phyloP scores from a whole-genome alignment of 495 filamentous ascomycete species.

The Tuber microsphaerosporum region DNA sequence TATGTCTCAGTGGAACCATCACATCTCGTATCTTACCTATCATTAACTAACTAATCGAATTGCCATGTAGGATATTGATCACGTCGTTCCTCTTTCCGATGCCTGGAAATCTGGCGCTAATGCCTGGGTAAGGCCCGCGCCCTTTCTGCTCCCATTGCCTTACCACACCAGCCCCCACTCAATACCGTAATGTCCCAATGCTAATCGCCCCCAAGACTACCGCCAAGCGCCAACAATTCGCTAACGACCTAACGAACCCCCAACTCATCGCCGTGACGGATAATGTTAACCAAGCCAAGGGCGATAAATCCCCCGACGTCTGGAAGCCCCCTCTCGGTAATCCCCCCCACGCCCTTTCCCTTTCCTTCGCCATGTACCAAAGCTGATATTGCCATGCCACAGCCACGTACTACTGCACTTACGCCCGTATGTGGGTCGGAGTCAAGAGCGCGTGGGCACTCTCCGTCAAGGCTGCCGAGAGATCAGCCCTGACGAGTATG shows the following conservation, averaged over 20 bases:
- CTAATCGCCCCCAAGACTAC: slow-evolving; percentile 50
- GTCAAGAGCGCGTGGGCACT: slow-evolving; percentile 60
- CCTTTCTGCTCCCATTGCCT: neutral
- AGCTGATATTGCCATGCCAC: slow-evolving; percentile 7
- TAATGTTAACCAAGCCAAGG: slow-evolving; percentile 63
- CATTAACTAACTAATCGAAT: slow-evolving; percentile 2
- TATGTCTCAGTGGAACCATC: slow-evolving; percentile 9
- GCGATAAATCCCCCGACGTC: slow-evolving; percentile 59
- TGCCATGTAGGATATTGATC: slow-evolving; percentile 56
- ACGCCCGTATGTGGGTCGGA: slow-evolving; percentile 62
- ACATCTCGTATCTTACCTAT: neutral
- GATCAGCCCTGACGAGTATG: slow-evolving; percentile 58
- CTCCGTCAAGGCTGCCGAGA: slow-evolving; percentile 56
- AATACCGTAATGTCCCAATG: neutral
- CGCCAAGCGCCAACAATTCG: slow-evolving; percentile 55
- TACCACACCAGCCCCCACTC: neutral
- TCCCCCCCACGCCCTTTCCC: neutral
- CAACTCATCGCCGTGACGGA: slow-evolving; percentile 70
- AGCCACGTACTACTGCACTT: slow-evolving; percentile 64
- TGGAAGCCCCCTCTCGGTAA: slow-evolving; percentile 65
- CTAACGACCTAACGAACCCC: slow-evolving; percentile 64
- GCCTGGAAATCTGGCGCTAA: slow-evolving; percentile 61
- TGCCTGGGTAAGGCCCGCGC: slow-evolving; percentile 41
- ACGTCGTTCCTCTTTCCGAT: slow-evolving; percentile 65
- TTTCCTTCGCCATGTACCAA: neutral